phyloP scores from a whole-genome alignment of 2,329 filamentous ascomycete species.

The Pseudofabraea citricarpa region DNA sequence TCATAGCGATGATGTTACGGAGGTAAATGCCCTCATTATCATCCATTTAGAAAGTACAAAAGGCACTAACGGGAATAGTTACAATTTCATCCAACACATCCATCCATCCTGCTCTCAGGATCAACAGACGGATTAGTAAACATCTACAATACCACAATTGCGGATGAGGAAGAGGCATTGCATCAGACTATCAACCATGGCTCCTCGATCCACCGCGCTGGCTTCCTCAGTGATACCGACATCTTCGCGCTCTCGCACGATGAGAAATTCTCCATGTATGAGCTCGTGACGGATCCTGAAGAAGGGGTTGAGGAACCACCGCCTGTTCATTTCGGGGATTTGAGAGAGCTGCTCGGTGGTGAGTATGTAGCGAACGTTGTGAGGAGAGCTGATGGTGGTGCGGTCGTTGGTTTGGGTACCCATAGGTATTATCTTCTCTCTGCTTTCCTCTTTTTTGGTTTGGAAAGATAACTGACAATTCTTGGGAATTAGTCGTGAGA shows the following conservation, averaged over 20 bases:
- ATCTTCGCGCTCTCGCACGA: slow-evolving; percentile 74
- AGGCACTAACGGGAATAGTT: slow-evolving; percentile 36
- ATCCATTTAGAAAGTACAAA: slow-evolving; percentile 11
- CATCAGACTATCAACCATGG: slow-evolving; percentile 75
- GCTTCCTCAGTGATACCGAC: slow-evolving; percentile 60
- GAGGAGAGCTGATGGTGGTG: slow-evolving; percentile 54
- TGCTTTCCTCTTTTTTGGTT: slow-evolving; percentile 16
- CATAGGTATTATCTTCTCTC: slow-evolving; percentile 55
- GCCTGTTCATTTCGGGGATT: slow-evolving; percentile 60
- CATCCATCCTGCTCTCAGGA: slow-evolving; percentile 64
- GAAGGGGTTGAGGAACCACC: slow-evolving; percentile 47
- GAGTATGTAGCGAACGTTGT: slow-evolving; percentile 70
- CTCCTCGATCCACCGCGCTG: slow-evolving; percentile 69
- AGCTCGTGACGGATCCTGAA: slow-evolving; percentile 58
- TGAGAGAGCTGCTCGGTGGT: slow-evolving; percentile 59
- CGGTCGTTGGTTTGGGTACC: slow-evolving; percentile 59
- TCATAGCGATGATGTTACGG: slow-evolving; percentile 64
- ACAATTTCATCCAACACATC: slow-evolving; percentile 55
- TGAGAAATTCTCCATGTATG: slow-evolving; percentile 71
- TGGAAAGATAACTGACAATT: slow-evolving; percentile 7
- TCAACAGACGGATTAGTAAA: slow-evolving; percentile 79
- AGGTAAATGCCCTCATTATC: slow-evolving; percentile 31
- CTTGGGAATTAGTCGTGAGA: slow-evolving; percentile 38
- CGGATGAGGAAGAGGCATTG: slow-evolving; percentile 73
- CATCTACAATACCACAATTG: slow-evolving; percentile 65